A percentile compares a stretch with the other conserved stretches of the same genome.
These are phyloP conservation scores for Coccomyxa subellipsoidea DNA, from an alignment of 163 green algal genomes.

Conservation along the genomic window DNA sequence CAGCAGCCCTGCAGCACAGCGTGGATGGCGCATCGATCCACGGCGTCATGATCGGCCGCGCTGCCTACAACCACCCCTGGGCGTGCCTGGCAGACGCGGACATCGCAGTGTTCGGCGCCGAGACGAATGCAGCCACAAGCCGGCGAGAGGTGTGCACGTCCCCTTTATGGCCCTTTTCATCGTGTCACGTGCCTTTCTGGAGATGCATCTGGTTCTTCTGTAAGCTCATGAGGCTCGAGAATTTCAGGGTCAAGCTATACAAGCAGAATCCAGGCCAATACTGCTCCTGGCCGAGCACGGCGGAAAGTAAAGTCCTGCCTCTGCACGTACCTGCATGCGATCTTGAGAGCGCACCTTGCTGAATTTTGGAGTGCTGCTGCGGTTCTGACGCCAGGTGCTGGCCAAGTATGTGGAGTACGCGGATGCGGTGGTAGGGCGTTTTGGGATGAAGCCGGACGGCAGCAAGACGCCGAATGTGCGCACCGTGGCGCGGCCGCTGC, in stretches of 20 bases:
- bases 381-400: conserved; percentile 46
- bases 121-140: conserved; percentile 56
- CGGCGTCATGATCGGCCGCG: conserved; percentile 83
- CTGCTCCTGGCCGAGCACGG: too few species aligned
- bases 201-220: neutral
- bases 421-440: conserved; percentile 63
- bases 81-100: conserved; percentile 67
- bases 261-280: too few species aligned
- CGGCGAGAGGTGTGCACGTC: conserved; percentile 57
- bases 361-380: neutral
- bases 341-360: too few species aligned
- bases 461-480: conserved; percentile 55
- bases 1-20: conserved; percentile 16
- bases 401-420: conserved; percentile 66
- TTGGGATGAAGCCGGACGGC: conserved; percentile 16
- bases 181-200: neutral
- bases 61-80: conserved; percentile 86
- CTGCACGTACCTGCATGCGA: too few species aligned
- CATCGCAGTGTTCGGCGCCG: conserved; percentile 35
- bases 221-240: too few species aligned
- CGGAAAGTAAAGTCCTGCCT: too few species aligned
- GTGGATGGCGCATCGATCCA: conserved; percentile 11
- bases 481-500: conserved; percentile 70
- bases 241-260: too few species aligned
- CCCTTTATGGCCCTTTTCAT: neutral